These are phyloP conservation scores for Yamadazyma spencermartinsiae DNA, from an alignment of 1,139 yeast genomes.

Conservation along the genomic window DNA sequence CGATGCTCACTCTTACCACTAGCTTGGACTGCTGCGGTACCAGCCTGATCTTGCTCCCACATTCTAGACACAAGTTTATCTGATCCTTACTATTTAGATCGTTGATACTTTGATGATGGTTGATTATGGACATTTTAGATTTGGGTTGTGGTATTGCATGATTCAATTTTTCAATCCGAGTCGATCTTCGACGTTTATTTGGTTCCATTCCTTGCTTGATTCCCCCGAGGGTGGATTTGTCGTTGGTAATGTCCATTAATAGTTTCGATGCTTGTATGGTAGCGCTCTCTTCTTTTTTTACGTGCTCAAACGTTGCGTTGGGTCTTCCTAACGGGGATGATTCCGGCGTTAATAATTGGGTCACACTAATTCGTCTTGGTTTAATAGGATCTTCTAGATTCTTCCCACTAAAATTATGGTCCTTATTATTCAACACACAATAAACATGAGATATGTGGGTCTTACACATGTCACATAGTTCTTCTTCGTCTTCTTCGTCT, in stretches of 20 bases:
- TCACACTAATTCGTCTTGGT: slow-evolving; percentile 9
- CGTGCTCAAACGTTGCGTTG: slow-evolving; percentile 10
- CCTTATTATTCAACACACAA: slow-evolving; percentile 31
- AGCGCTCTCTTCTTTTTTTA: slow-evolving; percentile 3
- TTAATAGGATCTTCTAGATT: slow-evolving; percentile 12
- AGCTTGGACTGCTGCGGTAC: slow-evolving; percentile 9
- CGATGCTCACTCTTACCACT: slow-evolving; percentile 10
- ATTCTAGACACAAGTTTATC: slow-evolving; percentile 21
- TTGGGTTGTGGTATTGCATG: slow-evolving; percentile 4
- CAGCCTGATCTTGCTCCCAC: slow-evolving; percentile 14
- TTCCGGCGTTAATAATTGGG: slow-evolving; percentile 38
- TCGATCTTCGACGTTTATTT: slow-evolving; percentile 6
- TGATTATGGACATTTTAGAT: slow-evolving; percentile 15
- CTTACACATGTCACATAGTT: slow-evolving; percentile 41
- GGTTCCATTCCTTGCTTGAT: slow-evolving; percentile 5
- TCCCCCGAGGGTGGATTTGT: slow-evolving; percentile 1
- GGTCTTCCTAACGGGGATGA: slow-evolving; percentile 30
- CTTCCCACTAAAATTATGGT: slow-evolving; percentile 22
- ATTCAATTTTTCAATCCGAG: slow-evolving; percentile 8
- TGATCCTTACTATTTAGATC: slow-evolving; percentile 25
- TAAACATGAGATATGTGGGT: slow-evolving; percentile 41
- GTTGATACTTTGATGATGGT: slow-evolving; percentile 15
- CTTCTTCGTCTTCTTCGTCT: slow-evolving; percentile 35
- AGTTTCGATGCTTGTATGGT: slow-evolving; percentile 7
- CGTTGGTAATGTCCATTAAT: slow-evolving; percentile 4